Base-by-base conservation (phyloP, 1,284 basidiomycete genomes). In the Cryptococcus sp. region DNA sequence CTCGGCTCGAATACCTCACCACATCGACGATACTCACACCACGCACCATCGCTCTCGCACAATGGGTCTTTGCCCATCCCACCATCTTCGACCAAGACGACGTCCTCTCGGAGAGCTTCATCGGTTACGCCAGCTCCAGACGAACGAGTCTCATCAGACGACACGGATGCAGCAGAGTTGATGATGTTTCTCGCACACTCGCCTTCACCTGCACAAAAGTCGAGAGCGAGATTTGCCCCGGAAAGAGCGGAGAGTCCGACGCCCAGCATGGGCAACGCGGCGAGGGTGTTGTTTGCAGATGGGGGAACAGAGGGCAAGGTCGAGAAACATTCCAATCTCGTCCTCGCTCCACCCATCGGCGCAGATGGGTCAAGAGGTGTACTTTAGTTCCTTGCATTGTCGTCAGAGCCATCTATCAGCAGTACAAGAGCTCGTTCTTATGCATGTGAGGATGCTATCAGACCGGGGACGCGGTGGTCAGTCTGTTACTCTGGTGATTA, bases 151-250 rank as follows among this genome's bases (percentile, higher is more conserved):
- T 12, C 14, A n/a, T 41, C 40, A 2, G 57, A 53, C 14, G 69
- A 73, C 52, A 61, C 66, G 50, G 53, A 55, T 32, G 71, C 71
- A 0, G 71, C 65, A 21, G 71, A 73, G 47, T 54, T 73, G 43
- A 73, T 73, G 71, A 71, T 73, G 62, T 73, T 70, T 51, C 56
- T 73, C 12, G 71, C 71, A 1, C 68, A 69, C 49, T 66, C 63
- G n/a, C 71, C 71, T 9, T 65, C 62, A 24, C 65, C 65, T 0
- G 45, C 57, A 32, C 51, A 51, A 19, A 40, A 47, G 48, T 26
- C 21, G 22, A 12, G 19, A 16, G 33, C 9, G 28, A 7, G 28
- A 7, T 31, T 31, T 31, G 28, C 28, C 7, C 28, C 7, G 28
- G 28, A 31, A 14, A 7, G 14, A 31, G 28, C 28, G 28, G n/a